Percentiles rank a stretch among this genome's conserved stretches.
These are phyloP conservation scores for Volvariella surrecta DNA, from an alignment of 1,284 basidiomycete species.

Conservation along the genomic window DNA sequence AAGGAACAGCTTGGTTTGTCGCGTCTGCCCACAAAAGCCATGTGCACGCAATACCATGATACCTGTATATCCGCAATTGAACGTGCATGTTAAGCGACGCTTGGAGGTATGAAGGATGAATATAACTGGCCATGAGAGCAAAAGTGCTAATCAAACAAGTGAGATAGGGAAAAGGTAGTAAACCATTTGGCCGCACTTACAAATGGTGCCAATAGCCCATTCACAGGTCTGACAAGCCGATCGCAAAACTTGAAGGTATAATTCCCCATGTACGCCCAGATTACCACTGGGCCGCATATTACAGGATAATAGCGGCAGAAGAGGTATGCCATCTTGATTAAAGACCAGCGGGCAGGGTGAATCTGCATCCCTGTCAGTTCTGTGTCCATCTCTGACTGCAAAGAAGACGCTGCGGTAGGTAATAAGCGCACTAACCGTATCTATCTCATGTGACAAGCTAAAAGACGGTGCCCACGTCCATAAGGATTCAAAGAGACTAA, in stretches of 20 bases:
- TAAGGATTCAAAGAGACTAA: background rate
- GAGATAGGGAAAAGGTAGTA: background rate
- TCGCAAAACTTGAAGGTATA: background rate
- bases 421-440: conserved; percentile 12
- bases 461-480: conserved; percentile 1
- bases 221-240: background rate
- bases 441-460: conserved; percentile 11
- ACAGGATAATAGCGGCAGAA: background rate
- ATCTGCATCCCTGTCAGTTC: conserved; percentile 16
- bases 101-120: background rate
- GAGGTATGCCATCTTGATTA: background rate
- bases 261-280: background rate
- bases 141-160: conserved; percentile 14
- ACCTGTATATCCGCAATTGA: background rate
- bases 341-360: conserved; percentile 10
- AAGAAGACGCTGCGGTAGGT: background rate
- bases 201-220: background rate
- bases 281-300: background rate
- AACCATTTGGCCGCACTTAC: background rate
- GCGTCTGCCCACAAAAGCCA: background rate
- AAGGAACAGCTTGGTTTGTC: background rate
- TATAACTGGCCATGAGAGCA: conserved; percentile 16
- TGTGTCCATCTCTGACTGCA: too few relatives aligned
- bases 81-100: background rate
- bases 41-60: background rate